These are phyloP conservation scores for Neurospora sp. DNA, from an alignment of 495 filamentous ascomycete genomes.

Conservation along the genomic window DNA sequence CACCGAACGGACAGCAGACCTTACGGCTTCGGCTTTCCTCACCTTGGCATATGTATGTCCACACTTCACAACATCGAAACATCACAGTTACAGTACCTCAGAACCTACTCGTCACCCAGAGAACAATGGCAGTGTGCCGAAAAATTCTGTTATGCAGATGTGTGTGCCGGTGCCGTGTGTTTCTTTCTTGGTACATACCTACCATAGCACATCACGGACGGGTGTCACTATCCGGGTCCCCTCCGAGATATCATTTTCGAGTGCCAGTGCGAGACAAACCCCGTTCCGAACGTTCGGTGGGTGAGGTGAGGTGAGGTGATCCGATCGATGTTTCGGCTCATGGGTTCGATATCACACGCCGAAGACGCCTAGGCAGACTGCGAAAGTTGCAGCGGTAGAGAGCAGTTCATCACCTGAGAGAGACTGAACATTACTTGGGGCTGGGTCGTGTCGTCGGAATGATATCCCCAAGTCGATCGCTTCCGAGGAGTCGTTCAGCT, in stretches of 20 bases:
- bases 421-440: not conserved
- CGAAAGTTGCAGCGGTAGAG: not conserved
- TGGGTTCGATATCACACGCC: not conserved
- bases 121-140: not conserved
- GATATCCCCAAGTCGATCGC: not conserved
- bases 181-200: not conserved
- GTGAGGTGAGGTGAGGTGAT: not conserved
- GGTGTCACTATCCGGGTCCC: not conserved
- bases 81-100: not conserved
- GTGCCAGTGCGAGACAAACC: not conserved
- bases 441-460: not conserved
- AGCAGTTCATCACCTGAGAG: not conserved
- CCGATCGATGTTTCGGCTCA: not conserved
- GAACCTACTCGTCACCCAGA: not conserved
- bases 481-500: not conserved
- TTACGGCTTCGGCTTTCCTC: not conserved
- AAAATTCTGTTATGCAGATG: not conserved
- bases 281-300: not conserved
- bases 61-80: not conserved
- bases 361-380: not conserved
- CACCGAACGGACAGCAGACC: not conserved
- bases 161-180: not conserved
- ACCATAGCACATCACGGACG: not conserved
- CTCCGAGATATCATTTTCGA: not conserved
- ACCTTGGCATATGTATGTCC: not conserved